Base-by-base conservation (phyloP, 164 flowering plant genomes). In the Vitis labrusca region DNA sequence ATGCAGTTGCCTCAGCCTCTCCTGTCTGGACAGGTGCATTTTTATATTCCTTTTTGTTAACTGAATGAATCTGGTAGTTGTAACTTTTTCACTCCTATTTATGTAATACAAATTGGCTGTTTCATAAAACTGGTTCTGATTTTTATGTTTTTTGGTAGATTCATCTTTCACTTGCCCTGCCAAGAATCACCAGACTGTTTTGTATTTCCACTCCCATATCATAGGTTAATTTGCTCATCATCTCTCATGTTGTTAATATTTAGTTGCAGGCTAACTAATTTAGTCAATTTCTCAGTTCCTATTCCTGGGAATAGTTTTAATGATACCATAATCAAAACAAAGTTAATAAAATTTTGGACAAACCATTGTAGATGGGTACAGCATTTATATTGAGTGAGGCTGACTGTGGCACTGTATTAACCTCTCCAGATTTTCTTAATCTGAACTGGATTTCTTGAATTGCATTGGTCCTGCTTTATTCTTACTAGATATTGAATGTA, bases 11-110 rank as follows among this genome's bases (percentile, higher is more conserved):
- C 23, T 59, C 7, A 44, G 54, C 62, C 48, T 71, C 59, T 70
- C 66, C 67, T 68, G 66, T 74, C 67, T 66, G 10, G 70, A 71
- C 65, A 73, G 77, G 77, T 78, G 82, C 69, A 68, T 74, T 72
- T 62, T 70, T 73, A 47, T 80, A 67, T 69, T 68, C 65, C 58
- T 57, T 70, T 65, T 19, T 68, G 32, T 68, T 70, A 54, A 55
- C 16, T 62, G 69, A 66, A 50, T 75, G 44, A 37, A 37, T 37
- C 53, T 68, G 58, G 30, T 56, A 57, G 59, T 54, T 67, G 29
- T 58, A 15, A 11, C 17, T 23, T 47, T 44, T 61, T 13, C 30
- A 27, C 8, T 56, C 59, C 51, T 17, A 44, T 47, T 29, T 12
- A 15, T 44, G 67, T 47, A 44, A 63, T 19, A 8, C 37, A n/a